These are phyloP conservation scores for Neofusicoccum parvum DNA, from an alignment of 2,329 filamentous ascomycete species.

Conservation along the genomic window DNA sequence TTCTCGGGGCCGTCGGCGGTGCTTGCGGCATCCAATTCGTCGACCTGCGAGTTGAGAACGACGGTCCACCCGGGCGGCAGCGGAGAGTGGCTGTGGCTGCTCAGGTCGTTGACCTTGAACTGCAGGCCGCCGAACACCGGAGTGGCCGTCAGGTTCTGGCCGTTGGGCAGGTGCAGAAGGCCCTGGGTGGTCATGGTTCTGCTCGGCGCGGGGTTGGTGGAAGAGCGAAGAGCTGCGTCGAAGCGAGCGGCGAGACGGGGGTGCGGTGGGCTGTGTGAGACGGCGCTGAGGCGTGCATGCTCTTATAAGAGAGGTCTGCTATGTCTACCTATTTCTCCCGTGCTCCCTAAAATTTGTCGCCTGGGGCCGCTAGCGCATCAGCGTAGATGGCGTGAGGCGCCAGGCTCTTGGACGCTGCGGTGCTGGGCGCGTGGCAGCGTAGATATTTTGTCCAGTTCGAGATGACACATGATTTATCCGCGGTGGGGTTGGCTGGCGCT, in stretches of 20 bases:
- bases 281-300: background rate
- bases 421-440: conserved; percentile 11
- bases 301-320: background rate
- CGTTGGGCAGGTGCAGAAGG: conserved; percentile 76
- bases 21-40: conserved; percentile 27
- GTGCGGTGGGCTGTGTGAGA: background rate
- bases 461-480: conserved; percentile 17
- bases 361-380: conserved; percentile 3
- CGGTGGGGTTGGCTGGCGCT: conserved; percentile 4
- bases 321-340: background rate
- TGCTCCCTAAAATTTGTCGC: conserved; percentile 11
- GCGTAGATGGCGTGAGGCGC: conserved; percentile 12
- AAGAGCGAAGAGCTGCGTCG: background rate
- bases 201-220: conserved; percentile 6
- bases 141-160: conserved; percentile 76
- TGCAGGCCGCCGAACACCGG: conserved; percentile 90
- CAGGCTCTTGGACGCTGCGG: background rate
- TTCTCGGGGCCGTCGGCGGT: conserved; percentile 38
- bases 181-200: conserved; percentile 11
- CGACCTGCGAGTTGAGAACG: conserved; percentile 71
- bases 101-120: conserved; percentile 82
- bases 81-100: conserved; percentile 62
- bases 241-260: background rate
- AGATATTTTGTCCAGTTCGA: conserved; percentile 4
- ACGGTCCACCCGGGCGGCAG: conserved; percentile 91